Conservation (phyloP, 495 filamentous ascomycete species). For the Tuber magnatum region DNA sequence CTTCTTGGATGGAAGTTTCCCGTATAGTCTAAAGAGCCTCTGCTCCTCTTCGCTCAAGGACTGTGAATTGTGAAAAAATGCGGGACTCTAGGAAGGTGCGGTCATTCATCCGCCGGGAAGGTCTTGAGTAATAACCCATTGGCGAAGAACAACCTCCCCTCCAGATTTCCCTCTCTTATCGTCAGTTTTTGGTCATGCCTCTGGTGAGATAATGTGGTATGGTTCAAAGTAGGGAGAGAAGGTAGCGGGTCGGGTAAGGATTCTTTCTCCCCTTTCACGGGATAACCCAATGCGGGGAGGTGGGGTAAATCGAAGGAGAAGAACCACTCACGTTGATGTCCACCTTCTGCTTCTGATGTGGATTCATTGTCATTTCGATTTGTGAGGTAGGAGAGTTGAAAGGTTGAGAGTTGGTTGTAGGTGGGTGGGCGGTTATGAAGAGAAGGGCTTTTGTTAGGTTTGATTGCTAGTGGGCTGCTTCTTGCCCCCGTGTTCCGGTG, state of each 20-base stretch:
- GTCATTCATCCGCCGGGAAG: neutral
- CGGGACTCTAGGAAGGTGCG: neutral
- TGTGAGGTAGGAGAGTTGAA: neutral
- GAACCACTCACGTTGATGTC: conserved; percentile 72
- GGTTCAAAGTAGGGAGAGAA: conserved; percentile 1
- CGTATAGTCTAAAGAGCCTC: conserved; percentile 89
- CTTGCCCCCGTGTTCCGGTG: conserved; percentile 9
- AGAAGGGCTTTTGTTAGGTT: conserved; percentile 21
- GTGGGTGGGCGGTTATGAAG: conserved; percentile 15
- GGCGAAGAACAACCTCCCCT: conserved; percentile 8
- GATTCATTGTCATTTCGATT: conserved; percentile 63
- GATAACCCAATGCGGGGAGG: conserved; percentile 14
- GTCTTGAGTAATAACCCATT: neutral
- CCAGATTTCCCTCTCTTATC: neutral
- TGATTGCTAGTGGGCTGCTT: conserved; percentile 15
- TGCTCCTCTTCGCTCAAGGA: conserved; percentile 86
- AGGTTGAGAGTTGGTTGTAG: conserved; percentile 7
- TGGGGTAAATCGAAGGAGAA: conserved; percentile 15
- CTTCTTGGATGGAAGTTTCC: conserved; percentile 90
- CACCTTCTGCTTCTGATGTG: conserved; percentile 92
- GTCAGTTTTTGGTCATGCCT: conserved; percentile 19
- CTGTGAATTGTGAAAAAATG: conserved; percentile 46
- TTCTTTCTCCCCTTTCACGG: neutral
- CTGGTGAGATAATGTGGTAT: conserved; percentile 4
- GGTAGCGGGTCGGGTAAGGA: conserved; percentile 20